These are phyloP conservation scores for Starmerella bombi DNA, from an alignment of 805 yeast species.

Conservation along the genomic window DNA sequence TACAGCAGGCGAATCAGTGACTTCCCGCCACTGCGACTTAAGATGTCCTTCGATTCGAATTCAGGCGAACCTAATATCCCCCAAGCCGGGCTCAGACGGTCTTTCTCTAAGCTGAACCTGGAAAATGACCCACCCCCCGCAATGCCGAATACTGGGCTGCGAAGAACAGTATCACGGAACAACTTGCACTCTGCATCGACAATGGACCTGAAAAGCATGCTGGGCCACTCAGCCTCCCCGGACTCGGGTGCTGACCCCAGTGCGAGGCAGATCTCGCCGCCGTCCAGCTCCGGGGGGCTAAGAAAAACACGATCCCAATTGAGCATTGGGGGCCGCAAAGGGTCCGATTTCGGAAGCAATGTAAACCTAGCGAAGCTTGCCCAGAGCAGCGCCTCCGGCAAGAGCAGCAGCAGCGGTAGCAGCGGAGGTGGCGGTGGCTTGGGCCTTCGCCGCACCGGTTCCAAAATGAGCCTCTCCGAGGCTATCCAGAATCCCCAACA, in stretches of 20 bases:
- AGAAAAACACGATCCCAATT: neutral
- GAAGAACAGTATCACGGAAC: neutral
- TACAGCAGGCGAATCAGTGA: no score
- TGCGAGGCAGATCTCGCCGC: neutral
- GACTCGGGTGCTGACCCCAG: neutral
- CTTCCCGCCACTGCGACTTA: no score
- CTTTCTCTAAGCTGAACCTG: conserved; percentile 7
- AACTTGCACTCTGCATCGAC: conserved; percentile 1
- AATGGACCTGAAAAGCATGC: neutral
- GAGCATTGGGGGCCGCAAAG: neutral
- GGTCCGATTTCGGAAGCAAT: neutral
- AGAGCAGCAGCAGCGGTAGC: neutral
- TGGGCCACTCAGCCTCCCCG: neutral
- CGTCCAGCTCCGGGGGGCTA: neutral
- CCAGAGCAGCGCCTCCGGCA: neutral
- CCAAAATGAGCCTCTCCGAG: conserved; percentile 8
- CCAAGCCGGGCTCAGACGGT: conserved; percentile 5
- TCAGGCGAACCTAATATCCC: no score
- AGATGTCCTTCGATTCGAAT: no score
- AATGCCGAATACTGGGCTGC: neutral
- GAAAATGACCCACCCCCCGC: neutral
- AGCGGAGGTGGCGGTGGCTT: conserved; percentile 3
- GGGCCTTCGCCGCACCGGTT: conserved; percentile 11
- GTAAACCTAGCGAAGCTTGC: neutral
- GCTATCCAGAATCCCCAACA: neutral